Base-by-base conservation (phyloP, 192 early-diverging fungal genomes). In the Podila horticola region DNA sequence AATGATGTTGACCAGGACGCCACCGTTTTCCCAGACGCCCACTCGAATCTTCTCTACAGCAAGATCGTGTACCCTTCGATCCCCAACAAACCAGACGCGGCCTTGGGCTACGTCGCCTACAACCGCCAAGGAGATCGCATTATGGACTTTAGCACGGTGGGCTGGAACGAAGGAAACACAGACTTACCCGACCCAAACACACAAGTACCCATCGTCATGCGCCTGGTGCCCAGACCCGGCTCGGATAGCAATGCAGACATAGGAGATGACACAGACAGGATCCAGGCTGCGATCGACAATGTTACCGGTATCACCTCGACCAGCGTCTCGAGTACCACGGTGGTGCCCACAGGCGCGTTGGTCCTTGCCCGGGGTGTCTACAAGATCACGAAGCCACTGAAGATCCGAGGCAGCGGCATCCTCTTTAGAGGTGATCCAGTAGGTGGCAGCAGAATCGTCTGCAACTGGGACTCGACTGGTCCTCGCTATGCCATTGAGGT, bases 71-170 rank as follows among this genome's bases (percentile, higher is more conserved):
- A 58, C 26, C 77, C 77, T 17, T 29, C 51, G 0, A 48, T 7
- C 0, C 19, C 34, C 2, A 19, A 12, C 3, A 41, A 81, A 5
- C 52, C 67, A 20, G 38, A 59, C 6, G 64, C 71, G 5, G n/a
- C 71, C 7, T 36, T 81, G 11, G 77, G 66, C 0, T 81, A 81
- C 7, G 24, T 73, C 17, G 71, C 83, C 19, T 87, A 87, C 60
- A 85, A 87, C 48, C 51, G 65, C 17, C 59, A 82, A 5, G 79
- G 82, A 1, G 86, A 87, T 31, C 82, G 79, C 36, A 69, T 87
- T 2, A 75, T 85, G 51, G 84, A 87, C 41, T 87, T 87, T 64
- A 85, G 82, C 31, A 77, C 76, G 64, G 86, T 74, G 12, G 86
- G 84, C 2, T 87, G 79, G 72, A 82, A 77, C 51, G 81, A 84